phyloP scores from a whole-genome alignment of 2,329 filamentous ascomycete species.

The Cladophialophora psammophila region DNA sequence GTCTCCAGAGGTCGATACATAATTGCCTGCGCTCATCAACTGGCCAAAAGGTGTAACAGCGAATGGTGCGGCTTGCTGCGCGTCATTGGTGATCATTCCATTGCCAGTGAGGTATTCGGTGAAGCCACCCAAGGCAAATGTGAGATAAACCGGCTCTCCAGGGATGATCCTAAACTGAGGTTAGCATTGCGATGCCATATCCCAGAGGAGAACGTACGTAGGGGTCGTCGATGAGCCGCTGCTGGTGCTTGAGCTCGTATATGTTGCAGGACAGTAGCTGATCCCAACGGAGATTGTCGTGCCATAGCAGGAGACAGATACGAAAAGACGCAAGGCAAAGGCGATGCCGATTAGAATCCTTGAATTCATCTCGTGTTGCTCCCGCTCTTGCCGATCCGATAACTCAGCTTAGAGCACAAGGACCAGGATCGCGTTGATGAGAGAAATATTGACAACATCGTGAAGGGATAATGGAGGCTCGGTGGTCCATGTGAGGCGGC shows the following conservation, averaged over 20 bases:
- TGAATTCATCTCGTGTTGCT: slow-evolving; percentile 25
- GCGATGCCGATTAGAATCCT: slow-evolving; percentile 11
- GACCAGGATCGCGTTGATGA: background rate
- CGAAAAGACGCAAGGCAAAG: slow-evolving; percentile 20
- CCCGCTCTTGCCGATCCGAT: background rate
- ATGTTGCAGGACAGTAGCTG: slow-evolving; percentile 33
- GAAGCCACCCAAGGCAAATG: slow-evolving; percentile 17
- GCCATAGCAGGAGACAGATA: slow-evolving; percentile 27
- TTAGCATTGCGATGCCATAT: background rate
- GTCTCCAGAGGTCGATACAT: slow-evolving; percentile 31
- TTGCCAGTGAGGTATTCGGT: slow-evolving; percentile 26
- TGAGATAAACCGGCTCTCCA: slow-evolving; percentile 17
- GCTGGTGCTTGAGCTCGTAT: slow-evolving; percentile 25
- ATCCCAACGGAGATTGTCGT: slow-evolving; percentile 32
- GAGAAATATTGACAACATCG: background rate
- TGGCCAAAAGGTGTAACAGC: slow-evolving; percentile 29
- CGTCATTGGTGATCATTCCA: slow-evolving; percentile 30
- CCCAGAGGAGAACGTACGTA: slow-evolving; percentile 22
- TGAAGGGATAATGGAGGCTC: background rate
- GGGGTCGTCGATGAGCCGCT: slow-evolving; percentile 20
- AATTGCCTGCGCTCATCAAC: slow-evolving; percentile 26
- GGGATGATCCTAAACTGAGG: slow-evolving; percentile 8
- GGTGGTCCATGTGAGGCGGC: slow-evolving; percentile 25
- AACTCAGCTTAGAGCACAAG: slow-evolving; percentile 6
- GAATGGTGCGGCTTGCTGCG: slow-evolving; percentile 24